A percentile compares a stretch with the other conserved stretches of the same genome.
These are phyloP conservation scores for Aspergillus ostianus DNA, from an alignment of 495 filamentous ascomycete species.

Conservation along the genomic window DNA sequence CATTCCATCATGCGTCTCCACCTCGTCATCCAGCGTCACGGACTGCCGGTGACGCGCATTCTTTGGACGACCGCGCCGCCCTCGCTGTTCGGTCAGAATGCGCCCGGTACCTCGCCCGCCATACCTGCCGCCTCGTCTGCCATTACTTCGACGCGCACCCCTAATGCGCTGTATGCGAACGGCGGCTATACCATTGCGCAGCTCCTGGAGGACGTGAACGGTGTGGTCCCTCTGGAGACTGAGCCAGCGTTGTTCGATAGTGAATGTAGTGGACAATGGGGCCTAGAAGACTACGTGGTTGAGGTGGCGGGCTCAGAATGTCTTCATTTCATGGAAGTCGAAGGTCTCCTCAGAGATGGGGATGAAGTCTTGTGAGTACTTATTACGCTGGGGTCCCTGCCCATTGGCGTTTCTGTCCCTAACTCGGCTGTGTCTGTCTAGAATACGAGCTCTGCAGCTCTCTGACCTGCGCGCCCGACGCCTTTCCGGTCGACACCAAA, in stretches of 20 bases:
- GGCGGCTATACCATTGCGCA: constrained; percentile 70
- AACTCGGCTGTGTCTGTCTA: constrained; percentile 27
- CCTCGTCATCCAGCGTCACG: constrained; percentile 76
- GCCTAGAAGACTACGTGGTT: constrained; percentile 89
- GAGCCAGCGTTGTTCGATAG: constrained; percentile 38
- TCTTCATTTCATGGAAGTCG: constrained; percentile 78
- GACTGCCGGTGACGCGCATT: constrained; percentile 70
- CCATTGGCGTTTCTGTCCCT: not conserved
- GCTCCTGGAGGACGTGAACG: constrained; percentile 79
- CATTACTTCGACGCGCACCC: constrained; percentile 37
- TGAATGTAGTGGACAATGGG: constrained; percentile 62
- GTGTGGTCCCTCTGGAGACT: constrained; percentile 80
- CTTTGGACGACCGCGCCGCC: constrained; percentile 62
- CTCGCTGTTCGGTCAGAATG: constrained; percentile 32
- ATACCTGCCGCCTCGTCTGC: constrained; percentile 32
- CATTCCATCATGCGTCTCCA: constrained; percentile 70
- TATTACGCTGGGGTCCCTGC: not conserved
- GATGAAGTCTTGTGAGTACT: constrained; percentile 76
- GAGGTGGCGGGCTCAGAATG: constrained; percentile 84
- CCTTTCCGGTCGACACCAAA: constrained; percentile 80
- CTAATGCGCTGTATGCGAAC: constrained; percentile 48
- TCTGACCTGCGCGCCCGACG: constrained; percentile 72
- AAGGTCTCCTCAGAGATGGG: constrained; percentile 70
- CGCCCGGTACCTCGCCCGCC: constrained; percentile 17
- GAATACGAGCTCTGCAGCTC: constrained; percentile 77